Percentiles rank a stretch among this genome's conserved stretches.
Conservation (phyloP, 306 rosid species). For the Quercus robur region DNA sequence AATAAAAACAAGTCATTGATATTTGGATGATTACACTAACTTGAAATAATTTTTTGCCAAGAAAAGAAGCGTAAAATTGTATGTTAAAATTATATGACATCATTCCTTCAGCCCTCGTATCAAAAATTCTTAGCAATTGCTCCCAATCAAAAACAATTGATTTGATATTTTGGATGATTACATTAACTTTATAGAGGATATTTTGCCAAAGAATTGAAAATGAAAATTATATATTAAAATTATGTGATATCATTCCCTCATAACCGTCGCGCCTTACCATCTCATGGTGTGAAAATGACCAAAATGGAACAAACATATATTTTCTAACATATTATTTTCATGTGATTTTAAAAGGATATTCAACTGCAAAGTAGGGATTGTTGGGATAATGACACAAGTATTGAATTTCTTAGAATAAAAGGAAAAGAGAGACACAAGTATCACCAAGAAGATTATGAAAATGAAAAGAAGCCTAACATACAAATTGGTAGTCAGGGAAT, state of each 20-base stretch:
- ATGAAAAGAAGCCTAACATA: neutral
- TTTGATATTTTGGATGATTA: neutral
- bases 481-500: too few species aligned
- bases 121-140: slow-evolving; percentile 11
- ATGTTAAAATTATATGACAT: too few species aligned
- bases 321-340: too few species aligned
- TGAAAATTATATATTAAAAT: neutral
- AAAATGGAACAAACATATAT: too few species aligned
- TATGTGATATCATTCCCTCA: too few species aligned
- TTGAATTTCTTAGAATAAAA: neutral
- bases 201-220: neutral
- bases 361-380: neutral
- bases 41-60: neutral
- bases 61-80: neutral
- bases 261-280: too few species aligned
- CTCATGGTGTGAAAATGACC: too few species aligned
- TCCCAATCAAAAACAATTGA: slow-evolving; percentile 10
- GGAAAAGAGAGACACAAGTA: neutral
- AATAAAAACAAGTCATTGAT: slow-evolving; percentile 7
- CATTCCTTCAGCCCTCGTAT: slow-evolving; percentile 32
- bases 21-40: neutral
- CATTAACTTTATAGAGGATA: neutral
- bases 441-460: neutral
- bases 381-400: neutral
- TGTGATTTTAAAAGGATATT: too few species aligned